Percentiles rank a stretch among this genome's conserved stretches.
phyloP scores from a whole-genome alignment of 2,329 filamentous ascomycete genomes.

The Aspergillus texensis region DNA sequence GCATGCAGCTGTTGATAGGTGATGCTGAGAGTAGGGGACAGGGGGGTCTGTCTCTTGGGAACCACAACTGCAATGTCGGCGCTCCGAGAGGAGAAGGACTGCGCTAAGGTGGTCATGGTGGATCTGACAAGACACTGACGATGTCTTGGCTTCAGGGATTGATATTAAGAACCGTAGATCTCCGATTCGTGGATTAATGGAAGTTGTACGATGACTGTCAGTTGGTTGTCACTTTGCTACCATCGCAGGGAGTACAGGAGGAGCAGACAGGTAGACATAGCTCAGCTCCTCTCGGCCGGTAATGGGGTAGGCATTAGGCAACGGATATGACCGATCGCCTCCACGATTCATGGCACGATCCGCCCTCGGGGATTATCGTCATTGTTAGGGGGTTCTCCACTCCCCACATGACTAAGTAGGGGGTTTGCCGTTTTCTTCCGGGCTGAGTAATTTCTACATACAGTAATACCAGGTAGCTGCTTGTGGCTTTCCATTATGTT shows the following conservation, averaged over 20 bases:
- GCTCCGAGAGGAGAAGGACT: conserved; percentile 57
- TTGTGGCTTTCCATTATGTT: neutral
- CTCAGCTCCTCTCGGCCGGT: neutral
- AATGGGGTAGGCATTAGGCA: neutral
- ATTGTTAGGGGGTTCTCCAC: neutral
- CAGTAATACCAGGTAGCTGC: neutral
- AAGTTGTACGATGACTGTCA: neutral
- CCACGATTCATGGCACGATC: neutral
- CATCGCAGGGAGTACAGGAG: neutral
- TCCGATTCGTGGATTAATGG: neutral
- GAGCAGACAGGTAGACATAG: neutral
- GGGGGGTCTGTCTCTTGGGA: conserved; percentile 63
- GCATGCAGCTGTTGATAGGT: conserved; percentile 69
- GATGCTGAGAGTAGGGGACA: conserved; percentile 65
- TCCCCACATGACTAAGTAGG: neutral
- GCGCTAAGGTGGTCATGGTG: conserved; percentile 60
- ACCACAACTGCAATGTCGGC: conserved; percentile 70
- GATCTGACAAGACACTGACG: neutral
- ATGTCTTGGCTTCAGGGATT: conserved; percentile 17
- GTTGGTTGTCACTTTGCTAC: neutral
- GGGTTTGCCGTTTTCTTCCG: neutral
- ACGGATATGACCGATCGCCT: neutral
- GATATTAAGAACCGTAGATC: neutral
- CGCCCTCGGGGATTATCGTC: neutral
- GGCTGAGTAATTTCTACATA: neutral